Evolutionary conservation across 441 rosid species (phyloP).

Genomic region (Geranium incanum): DNA sequence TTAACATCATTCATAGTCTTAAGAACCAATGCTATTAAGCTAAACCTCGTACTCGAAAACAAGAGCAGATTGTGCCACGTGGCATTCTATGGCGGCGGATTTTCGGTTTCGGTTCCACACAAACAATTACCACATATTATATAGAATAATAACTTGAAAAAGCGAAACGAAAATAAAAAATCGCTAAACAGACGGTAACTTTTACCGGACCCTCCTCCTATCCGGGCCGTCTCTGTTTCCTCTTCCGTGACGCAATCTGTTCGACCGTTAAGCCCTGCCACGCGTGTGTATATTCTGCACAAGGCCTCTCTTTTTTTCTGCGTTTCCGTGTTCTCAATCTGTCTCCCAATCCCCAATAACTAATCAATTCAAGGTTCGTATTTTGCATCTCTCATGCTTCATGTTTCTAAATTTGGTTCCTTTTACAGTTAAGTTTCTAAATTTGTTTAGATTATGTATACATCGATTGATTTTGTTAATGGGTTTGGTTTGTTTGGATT

Average conservation of each 20-base stretch:
- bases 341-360: background rate
- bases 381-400: background rate
- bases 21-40: background rate
- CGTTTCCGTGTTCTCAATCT: background rate
- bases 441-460: background rate
- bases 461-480: background rate
- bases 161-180: background rate
- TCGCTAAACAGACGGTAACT: slow-evolving; percentile 18
- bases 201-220: background rate
- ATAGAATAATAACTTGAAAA: background rate
- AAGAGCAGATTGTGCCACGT: background rate
- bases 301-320: background rate
- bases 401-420: background rate
- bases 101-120: background rate
- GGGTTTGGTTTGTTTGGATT: background rate
- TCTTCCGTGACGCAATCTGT: slow-evolving; percentile 1
- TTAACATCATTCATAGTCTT: background rate
- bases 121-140: background rate
- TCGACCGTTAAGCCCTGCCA: slow-evolving; percentile 1
- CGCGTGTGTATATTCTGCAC: slow-evolving; percentile 1
- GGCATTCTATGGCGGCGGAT: background rate
- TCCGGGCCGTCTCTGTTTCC: background rate
- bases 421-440: background rate
- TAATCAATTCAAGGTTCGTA: background rate
- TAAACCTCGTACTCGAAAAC: background rate